phyloP scores from a whole-genome alignment of 345 rosid genomes.

The Anastatica hierochuntica region DNA sequence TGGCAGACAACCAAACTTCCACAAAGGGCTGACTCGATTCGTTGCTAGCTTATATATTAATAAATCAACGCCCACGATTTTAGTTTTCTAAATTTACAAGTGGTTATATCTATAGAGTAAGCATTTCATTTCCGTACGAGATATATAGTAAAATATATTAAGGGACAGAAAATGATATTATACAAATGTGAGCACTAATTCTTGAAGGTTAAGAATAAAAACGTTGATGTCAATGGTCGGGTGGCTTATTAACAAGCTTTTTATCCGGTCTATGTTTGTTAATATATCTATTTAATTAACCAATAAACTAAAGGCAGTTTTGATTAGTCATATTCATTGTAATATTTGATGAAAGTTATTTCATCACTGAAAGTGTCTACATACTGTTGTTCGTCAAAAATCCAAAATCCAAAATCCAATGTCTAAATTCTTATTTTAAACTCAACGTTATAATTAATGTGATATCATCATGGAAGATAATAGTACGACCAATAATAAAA shows the following conservation, averaged over 20 bases:
- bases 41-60: conserved; percentile 5
- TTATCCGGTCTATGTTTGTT: neutral
- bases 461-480: no score
- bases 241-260: neutral
- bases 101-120: conserved; percentile 11
- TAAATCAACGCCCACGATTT: neutral
- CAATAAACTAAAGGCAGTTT: neutral
- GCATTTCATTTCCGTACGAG: conserved; percentile 11
- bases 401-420: no score
- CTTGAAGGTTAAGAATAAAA: neutral
- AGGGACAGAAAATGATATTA: neutral
- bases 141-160: neutral
- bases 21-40: conserved; percentile 13
- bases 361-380: neutral
- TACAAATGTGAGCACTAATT: neutral
- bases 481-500: no score
- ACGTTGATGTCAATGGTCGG: neutral
- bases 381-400: neutral
- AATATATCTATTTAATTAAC: neutral
- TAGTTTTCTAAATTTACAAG: conserved; percentile 7
- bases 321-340: neutral
- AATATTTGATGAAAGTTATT: neutral
- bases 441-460: no score
- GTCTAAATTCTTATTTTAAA: no score
- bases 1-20: conserved; percentile 26